phyloP scores from a whole-genome alignment of 345 rosid species.

The Eucalyptus tenuipes region DNA sequence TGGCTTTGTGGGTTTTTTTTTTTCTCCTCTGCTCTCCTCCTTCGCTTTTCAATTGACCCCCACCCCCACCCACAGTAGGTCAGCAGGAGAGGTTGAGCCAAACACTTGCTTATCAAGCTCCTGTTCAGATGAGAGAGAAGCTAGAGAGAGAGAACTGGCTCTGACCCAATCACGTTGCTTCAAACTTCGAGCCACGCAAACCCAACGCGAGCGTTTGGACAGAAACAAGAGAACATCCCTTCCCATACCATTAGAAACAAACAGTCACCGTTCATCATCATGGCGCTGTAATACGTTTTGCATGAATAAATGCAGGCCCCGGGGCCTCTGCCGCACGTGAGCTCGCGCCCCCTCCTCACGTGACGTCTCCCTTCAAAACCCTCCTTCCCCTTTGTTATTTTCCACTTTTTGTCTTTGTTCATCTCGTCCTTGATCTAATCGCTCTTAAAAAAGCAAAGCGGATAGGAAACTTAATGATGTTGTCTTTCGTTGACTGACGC shows the following conservation, averaged over 20 bases:
- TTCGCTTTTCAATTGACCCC: neutral
- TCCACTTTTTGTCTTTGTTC: neutral
- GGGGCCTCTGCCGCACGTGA: slow-evolving; percentile 23
- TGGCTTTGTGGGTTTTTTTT: neutral
- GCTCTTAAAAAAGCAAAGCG: neutral
- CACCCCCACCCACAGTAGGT: neutral
- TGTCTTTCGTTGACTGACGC: neutral
- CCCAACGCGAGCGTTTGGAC: slow-evolving; percentile 13
- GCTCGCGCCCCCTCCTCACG: slow-evolving; percentile 25
- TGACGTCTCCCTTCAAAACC: neutral
- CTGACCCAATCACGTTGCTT: slow-evolving; percentile 21
- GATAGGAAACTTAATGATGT: neutral
- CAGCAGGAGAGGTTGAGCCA: neutral
- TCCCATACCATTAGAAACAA: slow-evolving; percentile 7
- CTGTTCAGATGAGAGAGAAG: neutral
- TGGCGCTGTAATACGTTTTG: neutral
- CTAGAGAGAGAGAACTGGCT: neutral
- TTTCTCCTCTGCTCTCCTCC: neutral
- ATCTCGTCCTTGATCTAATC: neutral
- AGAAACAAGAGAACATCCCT: slow-evolving; percentile 38
- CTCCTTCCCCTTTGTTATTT: neutral
- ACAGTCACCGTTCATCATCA: slow-evolving; percentile 20
- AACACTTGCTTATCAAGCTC: neutral
- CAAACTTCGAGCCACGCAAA: slow-evolving; percentile 26
- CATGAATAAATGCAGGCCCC: neutral